Base-by-base conservation (phyloP, 768 basidiomycete genomes). In the Tulasnella sp. region DNA sequence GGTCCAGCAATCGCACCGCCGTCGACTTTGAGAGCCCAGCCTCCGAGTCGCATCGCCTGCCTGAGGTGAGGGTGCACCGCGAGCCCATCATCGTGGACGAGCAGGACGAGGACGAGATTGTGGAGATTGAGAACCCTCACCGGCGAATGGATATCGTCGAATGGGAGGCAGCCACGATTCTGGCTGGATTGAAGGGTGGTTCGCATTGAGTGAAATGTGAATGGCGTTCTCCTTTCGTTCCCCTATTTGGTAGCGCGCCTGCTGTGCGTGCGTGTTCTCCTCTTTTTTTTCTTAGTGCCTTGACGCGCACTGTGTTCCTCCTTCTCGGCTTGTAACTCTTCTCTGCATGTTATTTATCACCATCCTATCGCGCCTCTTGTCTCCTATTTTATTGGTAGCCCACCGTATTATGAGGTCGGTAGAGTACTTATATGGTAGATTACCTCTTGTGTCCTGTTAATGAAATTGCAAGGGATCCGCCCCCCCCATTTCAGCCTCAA, bases 21-120 rank as follows among this genome's bases (percentile, higher is more conserved):
- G 77, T 35, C 26, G 77, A 77, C 46, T 40, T 77, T 55, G 77
- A 77, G 23, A 77, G 67, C 67, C 77, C 77, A 10, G 39, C 37
- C 32, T 32, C 55, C 23, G 23, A 76, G 32, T 20, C 77, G 1
- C 57, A 55, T 67, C 75, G 70, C 44, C 69, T 77, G 35, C 77
- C 77, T 13, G 42, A 73, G 37, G 69, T 77, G 5, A 39, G 71
- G 67, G 69, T 77, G 29, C 32, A 26, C 26, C 40, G 10, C 37
- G 77, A 40, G 18, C 29, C 61, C 9, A 35, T 67, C 32, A 35
- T 29, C 5, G 61, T 67, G 5, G 61, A 35, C 15, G 61, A 32
- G 18, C 16, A 39, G 40, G 71, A 73, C 29, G 71, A 73, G 35
- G 71, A 73, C 13, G 71, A 73, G 20, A 42, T 73, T 32, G 29